Evolutionary conservation across 2,329 filamentous ascomycete species (phyloP).

Genomic region (Aspergillus spinulosporus): DNA sequence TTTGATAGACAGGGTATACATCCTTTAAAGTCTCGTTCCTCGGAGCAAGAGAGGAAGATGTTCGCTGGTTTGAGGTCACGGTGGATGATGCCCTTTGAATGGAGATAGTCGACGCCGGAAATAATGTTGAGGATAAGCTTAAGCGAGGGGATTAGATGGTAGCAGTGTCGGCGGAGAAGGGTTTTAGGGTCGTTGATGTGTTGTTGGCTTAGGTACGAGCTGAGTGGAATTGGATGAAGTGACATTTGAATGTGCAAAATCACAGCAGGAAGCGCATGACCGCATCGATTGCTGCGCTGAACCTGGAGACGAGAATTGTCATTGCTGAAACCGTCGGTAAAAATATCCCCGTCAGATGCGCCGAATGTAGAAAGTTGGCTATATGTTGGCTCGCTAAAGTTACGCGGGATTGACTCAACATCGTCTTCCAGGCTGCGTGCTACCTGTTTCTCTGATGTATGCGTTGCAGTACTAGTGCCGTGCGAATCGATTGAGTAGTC

Average conservation of each 20-base stretch:
- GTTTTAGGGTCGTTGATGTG: slow-evolving; percentile 19
- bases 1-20: slow-evolving; percentile 49
- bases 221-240: slow-evolving; percentile 62
- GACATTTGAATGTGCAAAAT: slow-evolving; percentile 69
- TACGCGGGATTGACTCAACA: slow-evolving; percentile 51
- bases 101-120: slow-evolving; percentile 65
- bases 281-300: slow-evolving; percentile 25
- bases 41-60: slow-evolving; percentile 60
- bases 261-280: slow-evolving; percentile 39
- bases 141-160: slow-evolving; percentile 59
- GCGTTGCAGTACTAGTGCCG: slow-evolving; percentile 38
- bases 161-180: slow-evolving; percentile 56
- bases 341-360: slow-evolving; percentile 41
- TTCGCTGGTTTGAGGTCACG: slow-evolving; percentile 69
- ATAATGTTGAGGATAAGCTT: slow-evolving; percentile 60
- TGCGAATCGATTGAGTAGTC: slow-evolving; percentile 12
- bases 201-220: slow-evolving; percentile 55
- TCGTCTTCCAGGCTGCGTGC: slow-evolving; percentile 44
- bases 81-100: slow-evolving; percentile 61
- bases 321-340: slow-evolving; percentile 43
- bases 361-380: slow-evolving; percentile 39
- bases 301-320: slow-evolving; percentile 37
- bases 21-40: slow-evolving; percentile 49
- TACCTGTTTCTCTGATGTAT: slow-evolving; percentile 43
- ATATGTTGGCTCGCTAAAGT: slow-evolving; percentile 34